Conservation (phyloP, 2,329 filamentous ascomycete genomes). For the Epichloe brachyelytri region DNA sequence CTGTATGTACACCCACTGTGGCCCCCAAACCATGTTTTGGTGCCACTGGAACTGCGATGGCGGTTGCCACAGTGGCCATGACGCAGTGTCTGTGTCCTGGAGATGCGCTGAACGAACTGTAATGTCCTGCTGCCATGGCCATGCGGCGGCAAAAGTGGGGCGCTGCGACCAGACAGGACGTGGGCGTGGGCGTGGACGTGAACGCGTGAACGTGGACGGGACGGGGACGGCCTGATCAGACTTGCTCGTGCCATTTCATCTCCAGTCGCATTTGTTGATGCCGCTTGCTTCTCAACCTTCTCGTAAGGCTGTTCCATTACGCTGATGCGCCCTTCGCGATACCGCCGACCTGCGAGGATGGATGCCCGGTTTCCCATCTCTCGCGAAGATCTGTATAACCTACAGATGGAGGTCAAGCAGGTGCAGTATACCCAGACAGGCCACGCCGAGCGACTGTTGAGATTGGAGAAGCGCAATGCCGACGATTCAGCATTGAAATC, state of each 20-base stretch:
- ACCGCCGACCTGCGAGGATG: slow-evolving; percentile 33
- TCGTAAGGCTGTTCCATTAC: neutral
- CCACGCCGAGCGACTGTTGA: slow-evolving; percentile 47
- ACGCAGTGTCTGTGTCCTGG: neutral
- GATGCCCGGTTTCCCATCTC: slow-evolving; percentile 47
- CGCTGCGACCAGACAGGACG: neutral
- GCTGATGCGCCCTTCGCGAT: neutral
- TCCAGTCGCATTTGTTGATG: neutral
- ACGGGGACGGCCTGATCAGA: no score
- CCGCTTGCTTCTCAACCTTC: neutral
- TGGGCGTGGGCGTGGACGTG: no score
- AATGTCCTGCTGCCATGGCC: neutral
- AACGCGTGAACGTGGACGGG: no score
- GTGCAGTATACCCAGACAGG: slow-evolving; percentile 49
- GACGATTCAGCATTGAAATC: slow-evolving; percentile 63
- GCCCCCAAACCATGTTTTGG: no score
- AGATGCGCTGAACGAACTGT: neutral
- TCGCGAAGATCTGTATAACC: slow-evolving; percentile 52
- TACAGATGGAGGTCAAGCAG: slow-evolving; percentile 60
- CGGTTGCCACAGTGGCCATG: no score
- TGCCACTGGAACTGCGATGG: no score
- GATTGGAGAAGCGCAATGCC: slow-evolving; percentile 53
- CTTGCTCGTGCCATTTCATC: no score
- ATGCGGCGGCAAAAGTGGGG: neutral
- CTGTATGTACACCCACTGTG: no score